Base-by-base conservation (phyloP, 352 stramenopile genomes). In the Paralagenidium karlingii region DNA sequence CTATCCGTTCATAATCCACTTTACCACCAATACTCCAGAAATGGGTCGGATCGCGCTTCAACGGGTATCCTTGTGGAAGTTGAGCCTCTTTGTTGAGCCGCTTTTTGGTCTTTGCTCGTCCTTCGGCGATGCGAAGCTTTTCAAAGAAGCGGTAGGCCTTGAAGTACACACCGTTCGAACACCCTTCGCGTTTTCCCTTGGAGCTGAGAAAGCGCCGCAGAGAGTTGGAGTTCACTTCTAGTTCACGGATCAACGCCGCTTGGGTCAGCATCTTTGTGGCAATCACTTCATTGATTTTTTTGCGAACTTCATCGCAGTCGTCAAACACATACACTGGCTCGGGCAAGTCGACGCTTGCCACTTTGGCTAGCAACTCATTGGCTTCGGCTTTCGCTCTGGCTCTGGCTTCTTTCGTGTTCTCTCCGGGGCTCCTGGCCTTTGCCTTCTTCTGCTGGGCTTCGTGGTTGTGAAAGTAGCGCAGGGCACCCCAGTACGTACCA, bases 121-220 rank as follows among this genome's bases (percentile, higher is more conserved):
- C 42, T 19, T 79, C 49, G 8, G 55, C 27, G 36, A 79, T 60
- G 45, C 62, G 60, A 6, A 64, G 56, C 43, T 68, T 67, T 48
- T 79, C 66, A 24, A 79, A 79, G 39, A 79, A 74, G 39, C 42
- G 47, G 53, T 79, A 79, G 10, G 53, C 66, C 3, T 29, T 46
- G 11, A 47, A 51, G 31, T 79, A 79, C 20, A 71, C 60, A 5
- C 63, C 58, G 18, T 68, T 76, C n/a, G 56, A 60, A 19, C 49
- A 58, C 29, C 66, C 62, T 22, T 67, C 62, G 27, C 62, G 60
- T 42, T 67, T 61, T 40, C 62, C 60, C 27, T 68, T 73, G 41
- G 46, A 40, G 10, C 53, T 66, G 15, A 74, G 49, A 40, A 64
- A 76, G 29, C 53, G 60, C 11, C 58, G 63, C 42, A 79, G 38